Evolutionary conservation across 352 stramenopile species (phyloP).

Genomic region (Globisporangium megalacanthum): DNA sequence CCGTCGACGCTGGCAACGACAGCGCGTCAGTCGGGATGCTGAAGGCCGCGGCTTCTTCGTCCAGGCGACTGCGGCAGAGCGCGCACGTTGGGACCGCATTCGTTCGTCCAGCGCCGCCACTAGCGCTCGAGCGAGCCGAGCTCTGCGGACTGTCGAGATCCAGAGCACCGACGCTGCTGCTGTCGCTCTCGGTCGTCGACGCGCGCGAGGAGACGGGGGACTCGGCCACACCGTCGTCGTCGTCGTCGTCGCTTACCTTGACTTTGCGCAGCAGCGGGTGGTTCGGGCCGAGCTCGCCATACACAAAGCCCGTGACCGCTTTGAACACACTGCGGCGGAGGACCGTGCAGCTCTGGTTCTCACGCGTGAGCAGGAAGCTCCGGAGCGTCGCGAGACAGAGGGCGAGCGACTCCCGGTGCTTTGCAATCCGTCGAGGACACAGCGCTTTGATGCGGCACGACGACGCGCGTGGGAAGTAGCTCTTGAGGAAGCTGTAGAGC

Average conservation of each 20-base stretch:
- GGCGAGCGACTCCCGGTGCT: conserved; percentile 9
- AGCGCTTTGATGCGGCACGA: conserved; percentile 5
- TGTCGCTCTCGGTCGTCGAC: not conserved
- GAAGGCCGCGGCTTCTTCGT: conserved; percentile 7
- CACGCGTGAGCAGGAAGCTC: conserved; percentile 8
- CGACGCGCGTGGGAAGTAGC: conserved; percentile 13
- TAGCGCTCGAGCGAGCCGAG: not conserved
- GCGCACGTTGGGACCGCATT: not conserved
- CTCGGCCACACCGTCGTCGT: no score
- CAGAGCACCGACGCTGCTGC: not conserved
- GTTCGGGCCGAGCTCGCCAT: conserved; percentile 6
- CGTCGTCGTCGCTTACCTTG: conserved; percentile 4
- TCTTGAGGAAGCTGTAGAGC: conserved; percentile 17
- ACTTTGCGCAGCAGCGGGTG: conserved; percentile 7
- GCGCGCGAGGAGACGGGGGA: no score
- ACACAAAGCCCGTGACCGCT: conserved; percentile 9
- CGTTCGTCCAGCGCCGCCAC: not conserved
- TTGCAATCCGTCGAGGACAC: conserved; percentile 3
- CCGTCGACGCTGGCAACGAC: not conserved
- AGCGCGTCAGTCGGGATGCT: not conserved
- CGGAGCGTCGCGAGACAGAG: conserved; percentile 13
- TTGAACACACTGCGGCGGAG: conserved; percentile 7
- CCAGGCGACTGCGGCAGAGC: conserved; percentile 6
- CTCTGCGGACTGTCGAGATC: not conserved
- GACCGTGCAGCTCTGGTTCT: conserved; percentile 15